Evolutionary conservation across 192 early-diverging fungal species (phyloP).

Genomic region (Backusella australiensis): DNA sequence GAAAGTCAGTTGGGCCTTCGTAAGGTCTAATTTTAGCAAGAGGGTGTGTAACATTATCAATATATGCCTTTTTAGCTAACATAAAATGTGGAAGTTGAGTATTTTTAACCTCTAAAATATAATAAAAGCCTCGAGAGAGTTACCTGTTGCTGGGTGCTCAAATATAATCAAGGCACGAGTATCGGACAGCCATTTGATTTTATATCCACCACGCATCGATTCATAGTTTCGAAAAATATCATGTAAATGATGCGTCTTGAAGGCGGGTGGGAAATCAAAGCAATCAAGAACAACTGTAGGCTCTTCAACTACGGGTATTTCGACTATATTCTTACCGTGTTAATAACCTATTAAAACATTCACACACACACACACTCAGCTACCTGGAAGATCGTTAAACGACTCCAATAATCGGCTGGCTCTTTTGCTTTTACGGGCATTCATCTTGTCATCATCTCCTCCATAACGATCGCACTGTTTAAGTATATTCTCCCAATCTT

Average conservation of each 20-base stretch:
- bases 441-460: constrained; percentile 8
- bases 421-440: constrained; percentile 21
- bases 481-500: constrained; percentile 39
- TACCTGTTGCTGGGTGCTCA: constrained; percentile 62
- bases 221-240: constrained; percentile 64
- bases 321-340: constrained; percentile 4
- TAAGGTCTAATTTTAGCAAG: constrained; percentile 61
- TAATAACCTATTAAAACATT: neutral
- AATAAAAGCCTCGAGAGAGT: neutral
- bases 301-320: constrained; percentile 33
- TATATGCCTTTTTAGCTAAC: constrained; percentile 54
- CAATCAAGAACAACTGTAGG: constrained; percentile 51
- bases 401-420: constrained; percentile 28
- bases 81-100: neutral
- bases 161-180: constrained; percentile 69
- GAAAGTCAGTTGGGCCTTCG: constrained; percentile 47
- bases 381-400: constrained; percentile 28
- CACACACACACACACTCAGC: neutral
- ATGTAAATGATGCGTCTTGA: constrained; percentile 68
- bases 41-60: constrained; percentile 49
- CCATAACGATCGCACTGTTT: constrained; percentile 31
- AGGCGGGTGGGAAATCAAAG: constrained; percentile 60
- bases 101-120: neutral
- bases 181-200: constrained; percentile 75
- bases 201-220: constrained; percentile 58